Evolutionary conservation across 768 basidiomycete genomes (phyloP).

Genomic region (Chalciporus piperatus): DNA sequence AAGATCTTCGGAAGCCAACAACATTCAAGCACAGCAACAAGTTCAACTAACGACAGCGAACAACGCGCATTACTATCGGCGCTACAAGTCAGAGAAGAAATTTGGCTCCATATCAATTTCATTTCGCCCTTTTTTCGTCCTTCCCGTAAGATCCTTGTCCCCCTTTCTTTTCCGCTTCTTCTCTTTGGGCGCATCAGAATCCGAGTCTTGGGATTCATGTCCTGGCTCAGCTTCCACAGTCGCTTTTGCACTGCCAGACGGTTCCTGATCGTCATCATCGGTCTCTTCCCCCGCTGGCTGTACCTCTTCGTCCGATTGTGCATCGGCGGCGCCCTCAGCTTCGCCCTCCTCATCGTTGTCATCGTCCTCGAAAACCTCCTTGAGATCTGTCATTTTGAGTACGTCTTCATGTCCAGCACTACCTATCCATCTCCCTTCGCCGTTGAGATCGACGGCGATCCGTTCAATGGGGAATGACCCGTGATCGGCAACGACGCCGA

Average conservation of each 20-base stretch:
- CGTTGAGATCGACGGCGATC: constrained; percentile 59
- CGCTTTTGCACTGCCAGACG: not conserved
- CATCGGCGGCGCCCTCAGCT: constrained; percentile 25
- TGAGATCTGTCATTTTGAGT: constrained; percentile 81
- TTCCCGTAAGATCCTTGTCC: constrained; percentile 47
- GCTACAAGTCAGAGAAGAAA: constrained; percentile 66
- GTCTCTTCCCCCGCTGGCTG: constrained; percentile 14
- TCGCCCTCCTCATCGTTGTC: constrained; percentile 30
- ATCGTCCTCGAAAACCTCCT: constrained; percentile 59
- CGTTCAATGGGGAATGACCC: constrained; percentile 92
- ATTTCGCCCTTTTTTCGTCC: constrained; percentile 60
- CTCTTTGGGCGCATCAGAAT: constrained; percentile 32
- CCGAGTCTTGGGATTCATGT: constrained; percentile 26
- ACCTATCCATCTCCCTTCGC: constrained; percentile 80
- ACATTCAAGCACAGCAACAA: no score
- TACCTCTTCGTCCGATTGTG: constrained; percentile 22
- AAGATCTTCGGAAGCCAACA: no score
- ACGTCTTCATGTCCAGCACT: constrained; percentile 90
- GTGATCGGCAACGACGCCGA: constrained; percentile 90
- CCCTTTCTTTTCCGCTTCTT: constrained; percentile 59
- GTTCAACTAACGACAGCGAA: no score
- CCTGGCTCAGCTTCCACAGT: constrained; percentile 12
- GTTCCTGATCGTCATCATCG: constrained; percentile 10
- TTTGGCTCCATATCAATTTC: constrained; percentile 53
- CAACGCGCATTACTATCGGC: not conserved